phyloP scores from a whole-genome alignment of 345 rosid species.

The Aquilaria yunnanensis region DNA sequence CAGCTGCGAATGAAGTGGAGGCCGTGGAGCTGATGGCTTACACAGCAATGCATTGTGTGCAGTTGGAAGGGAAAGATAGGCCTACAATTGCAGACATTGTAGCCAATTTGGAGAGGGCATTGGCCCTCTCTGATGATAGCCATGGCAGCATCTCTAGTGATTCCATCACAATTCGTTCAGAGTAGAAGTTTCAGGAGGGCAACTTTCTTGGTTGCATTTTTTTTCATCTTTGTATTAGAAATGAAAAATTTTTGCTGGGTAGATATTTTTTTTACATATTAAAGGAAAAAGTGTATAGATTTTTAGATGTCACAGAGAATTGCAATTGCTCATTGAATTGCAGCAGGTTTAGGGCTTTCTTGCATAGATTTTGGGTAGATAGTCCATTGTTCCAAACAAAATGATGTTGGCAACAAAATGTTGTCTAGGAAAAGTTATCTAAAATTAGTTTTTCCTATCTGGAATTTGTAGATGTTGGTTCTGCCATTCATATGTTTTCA shows the following conservation, averaged over 20 bases:
- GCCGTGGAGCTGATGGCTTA: constrained; percentile 83
- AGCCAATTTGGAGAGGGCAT: constrained; percentile 64
- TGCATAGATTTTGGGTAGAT: too few relatives aligned
- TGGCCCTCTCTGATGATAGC: constrained; percentile 57
- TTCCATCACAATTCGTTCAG: constrained; percentile 45
- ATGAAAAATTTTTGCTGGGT: constrained; percentile 8
- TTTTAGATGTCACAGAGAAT: too few relatives aligned
- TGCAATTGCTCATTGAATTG: too few relatives aligned
- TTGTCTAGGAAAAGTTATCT: too few relatives aligned
- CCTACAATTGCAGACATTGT: constrained; percentile 65
- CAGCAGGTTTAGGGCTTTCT: too few relatives aligned
- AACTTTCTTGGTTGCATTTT: not conserved
- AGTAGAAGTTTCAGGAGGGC: constrained; percentile 21
- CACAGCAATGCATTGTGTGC: constrained; percentile 79
- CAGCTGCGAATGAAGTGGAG: constrained; percentile 52
- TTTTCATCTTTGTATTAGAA: constrained; percentile 8
- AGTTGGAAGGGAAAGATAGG: constrained; percentile 61
- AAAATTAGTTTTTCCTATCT: too few relatives aligned
- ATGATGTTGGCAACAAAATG: too few relatives aligned
- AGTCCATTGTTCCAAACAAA: too few relatives aligned
- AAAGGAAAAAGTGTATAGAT: too few relatives aligned
- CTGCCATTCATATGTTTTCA: too few relatives aligned
- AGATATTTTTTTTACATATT: not conserved
- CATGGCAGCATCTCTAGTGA: constrained; percentile 76
- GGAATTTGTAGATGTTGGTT: too few relatives aligned